Evolutionary conservation across 2,329 filamentous ascomycete species (phyloP).

Genomic region (Rutstroemia sp.): DNA sequence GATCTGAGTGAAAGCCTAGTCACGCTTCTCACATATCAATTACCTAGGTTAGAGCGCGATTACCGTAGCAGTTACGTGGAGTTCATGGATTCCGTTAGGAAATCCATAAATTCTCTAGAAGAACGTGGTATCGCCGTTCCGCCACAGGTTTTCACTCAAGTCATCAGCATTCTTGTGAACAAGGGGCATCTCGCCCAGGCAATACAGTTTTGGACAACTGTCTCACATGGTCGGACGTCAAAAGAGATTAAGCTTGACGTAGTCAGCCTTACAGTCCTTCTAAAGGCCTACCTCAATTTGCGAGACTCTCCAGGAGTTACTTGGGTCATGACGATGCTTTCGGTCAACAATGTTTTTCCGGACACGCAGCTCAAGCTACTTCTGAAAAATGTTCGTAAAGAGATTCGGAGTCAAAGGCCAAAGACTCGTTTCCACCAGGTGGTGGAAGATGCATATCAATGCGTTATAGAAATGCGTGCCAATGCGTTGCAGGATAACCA

Average conservation of each 20-base stretch:
- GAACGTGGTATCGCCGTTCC: conserved; percentile 18
- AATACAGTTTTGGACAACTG: conserved; percentile 24
- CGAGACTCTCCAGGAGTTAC: conserved; percentile 20
- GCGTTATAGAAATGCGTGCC: conserved; percentile 12
- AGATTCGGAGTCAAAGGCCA: not conserved
- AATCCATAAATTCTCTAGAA: conserved; percentile 17
- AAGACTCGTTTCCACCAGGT: conserved; percentile 6
- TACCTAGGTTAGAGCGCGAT: conserved; percentile 10
- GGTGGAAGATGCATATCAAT: conserved; percentile 11
- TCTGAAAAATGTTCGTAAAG: conserved; percentile 12
- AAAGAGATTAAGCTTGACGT: conserved; percentile 14
- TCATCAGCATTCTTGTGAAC: conserved; percentile 20
- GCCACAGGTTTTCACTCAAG: conserved; percentile 20
- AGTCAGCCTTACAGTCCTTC: conserved; percentile 22
- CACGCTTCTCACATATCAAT: conserved; percentile 21
- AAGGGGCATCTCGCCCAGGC: conserved; percentile 15
- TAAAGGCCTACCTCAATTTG: conserved; percentile 23
- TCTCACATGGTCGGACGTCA: conserved; percentile 14
- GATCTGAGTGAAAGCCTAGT: conserved; percentile 17
- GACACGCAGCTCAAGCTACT: conserved; percentile 16
- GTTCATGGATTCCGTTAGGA: conserved; percentile 6
- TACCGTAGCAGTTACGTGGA: conserved; percentile 2
- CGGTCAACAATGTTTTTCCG: conserved; percentile 19
- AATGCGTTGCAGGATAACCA: conserved; percentile 6
- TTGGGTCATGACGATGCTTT: conserved; percentile 22